Percentiles rank a stretch among this genome's conserved stretches.
Evolutionary conservation across 257 asterid genomes (phyloP).

Genomic region (Eucommia ulmoides): DNA sequence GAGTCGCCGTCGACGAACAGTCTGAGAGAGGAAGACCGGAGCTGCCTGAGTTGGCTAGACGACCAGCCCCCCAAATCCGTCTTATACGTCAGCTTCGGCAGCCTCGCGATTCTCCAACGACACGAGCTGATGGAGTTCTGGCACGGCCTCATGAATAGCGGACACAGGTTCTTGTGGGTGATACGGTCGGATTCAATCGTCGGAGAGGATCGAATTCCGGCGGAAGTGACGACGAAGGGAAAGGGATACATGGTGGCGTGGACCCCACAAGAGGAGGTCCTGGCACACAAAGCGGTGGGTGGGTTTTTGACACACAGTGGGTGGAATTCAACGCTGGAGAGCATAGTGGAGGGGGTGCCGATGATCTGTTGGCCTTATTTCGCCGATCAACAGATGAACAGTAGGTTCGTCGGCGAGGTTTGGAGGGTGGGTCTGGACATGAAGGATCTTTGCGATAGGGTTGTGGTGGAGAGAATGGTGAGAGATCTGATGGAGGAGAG

Average conservation of each 20-base stretch:
- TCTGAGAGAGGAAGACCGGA: conserved; percentile 38
- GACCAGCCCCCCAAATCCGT: conserved; percentile 34
- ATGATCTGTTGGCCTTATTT: conserved; percentile 41
- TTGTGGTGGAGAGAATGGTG: conserved; percentile 25
- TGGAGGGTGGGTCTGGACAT: conserved; percentile 44
- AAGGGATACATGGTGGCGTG: conserved; percentile 29
- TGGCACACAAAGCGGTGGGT: conserved; percentile 26
- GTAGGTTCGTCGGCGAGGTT: conserved; percentile 28
- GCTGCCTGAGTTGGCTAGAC: conserved; percentile 52
- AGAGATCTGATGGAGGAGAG: conserved; percentile 36
- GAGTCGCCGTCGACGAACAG: conserved; percentile 15
- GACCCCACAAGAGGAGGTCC: conserved; percentile 34
- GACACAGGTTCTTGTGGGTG: conserved; percentile 44
- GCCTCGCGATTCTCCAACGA: conserved; percentile 20
- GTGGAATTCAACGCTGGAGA: conserved; percentile 39
- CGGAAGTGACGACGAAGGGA: conserved; percentile 18
- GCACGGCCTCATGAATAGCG: conserved; percentile 51
- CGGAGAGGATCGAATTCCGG: conserved; percentile 12
- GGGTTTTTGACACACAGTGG: conserved; percentile 33
- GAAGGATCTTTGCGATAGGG: conserved; percentile 43
- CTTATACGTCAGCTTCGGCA: conserved; percentile 51
- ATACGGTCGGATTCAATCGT: conserved; percentile 29
- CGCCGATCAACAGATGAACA: conserved; percentile 35
- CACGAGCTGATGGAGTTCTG: conserved; percentile 35
- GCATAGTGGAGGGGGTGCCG: conserved; percentile 26